phyloP scores from a whole-genome alignment of 345 rosid species.

The Hevea brasiliensis region DNA sequence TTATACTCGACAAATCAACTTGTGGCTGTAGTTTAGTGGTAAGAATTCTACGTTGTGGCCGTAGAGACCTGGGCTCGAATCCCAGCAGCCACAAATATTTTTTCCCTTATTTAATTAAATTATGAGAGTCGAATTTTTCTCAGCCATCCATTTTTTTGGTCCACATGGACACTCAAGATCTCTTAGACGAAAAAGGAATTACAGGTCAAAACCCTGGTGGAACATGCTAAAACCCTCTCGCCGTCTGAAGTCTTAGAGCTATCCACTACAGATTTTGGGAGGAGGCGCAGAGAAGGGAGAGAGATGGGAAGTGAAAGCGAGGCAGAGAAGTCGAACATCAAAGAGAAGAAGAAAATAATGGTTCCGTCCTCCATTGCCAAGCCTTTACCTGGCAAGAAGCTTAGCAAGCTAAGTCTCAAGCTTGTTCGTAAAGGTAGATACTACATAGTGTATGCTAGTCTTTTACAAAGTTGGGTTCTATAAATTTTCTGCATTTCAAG shows the following conservation, averaged over 20 bases:
- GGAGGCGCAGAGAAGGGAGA: too few species aligned
- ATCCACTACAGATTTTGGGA: too few species aligned
- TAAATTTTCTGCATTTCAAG: not conserved
- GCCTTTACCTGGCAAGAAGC: not conserved
- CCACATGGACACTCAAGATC: not conserved
- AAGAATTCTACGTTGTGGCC: constrained; percentile 84
- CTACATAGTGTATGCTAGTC: not conserved
- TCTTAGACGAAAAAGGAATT: not conserved
- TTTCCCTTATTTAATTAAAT: too few species aligned
- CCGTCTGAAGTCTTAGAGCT: too few species aligned
- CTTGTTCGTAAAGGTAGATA: not conserved
- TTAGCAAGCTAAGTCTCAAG: not conserved
- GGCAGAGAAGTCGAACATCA: not conserved
- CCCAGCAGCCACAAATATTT: constrained; percentile 67
- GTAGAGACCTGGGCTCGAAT: constrained; percentile 92
- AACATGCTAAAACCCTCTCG: not conserved
- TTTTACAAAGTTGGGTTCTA: not conserved
- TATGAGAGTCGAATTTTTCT: too few species aligned
- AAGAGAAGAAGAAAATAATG: not conserved
- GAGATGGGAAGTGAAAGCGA: not conserved
- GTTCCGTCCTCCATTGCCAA: not conserved
- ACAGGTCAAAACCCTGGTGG: not conserved
- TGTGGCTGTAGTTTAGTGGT: constrained; percentile 86
- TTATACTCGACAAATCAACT: too few species aligned
- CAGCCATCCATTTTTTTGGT: too few species aligned